Conservation (phyloP, 1,139 yeast species). For the Kodamaea sp. region DNA sequence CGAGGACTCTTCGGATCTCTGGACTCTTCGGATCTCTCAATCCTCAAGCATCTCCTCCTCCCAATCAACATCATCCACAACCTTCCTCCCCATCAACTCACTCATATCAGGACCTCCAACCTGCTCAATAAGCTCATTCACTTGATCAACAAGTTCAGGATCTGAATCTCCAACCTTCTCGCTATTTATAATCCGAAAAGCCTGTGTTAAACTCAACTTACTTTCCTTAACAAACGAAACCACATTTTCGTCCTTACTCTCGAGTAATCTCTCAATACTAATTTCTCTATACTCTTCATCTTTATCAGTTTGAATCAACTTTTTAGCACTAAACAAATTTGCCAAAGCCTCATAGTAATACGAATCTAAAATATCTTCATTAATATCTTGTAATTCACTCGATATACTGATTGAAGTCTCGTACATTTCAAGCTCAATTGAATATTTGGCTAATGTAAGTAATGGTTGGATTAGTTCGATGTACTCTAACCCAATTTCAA, state of each 20-base stretch:
- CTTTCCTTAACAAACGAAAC: conserved; percentile 41
- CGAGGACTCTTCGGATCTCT: too few relatives aligned
- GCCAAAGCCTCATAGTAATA: conserved; percentile 82
- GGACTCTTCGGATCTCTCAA: too few relatives aligned
- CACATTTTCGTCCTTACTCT: conserved; percentile 26
- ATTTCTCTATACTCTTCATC: conserved; percentile 50
- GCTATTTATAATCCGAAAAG: conserved; percentile 46
- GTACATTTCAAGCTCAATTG: conserved; percentile 71
- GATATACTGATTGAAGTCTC: conserved; percentile 64
- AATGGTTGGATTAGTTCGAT: conserved; percentile 66
- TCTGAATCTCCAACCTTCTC: conserved; percentile 48
- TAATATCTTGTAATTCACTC: conserved; percentile 63
- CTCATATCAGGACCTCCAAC: conserved; percentile 58
- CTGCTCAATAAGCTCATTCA: conserved; percentile 45
- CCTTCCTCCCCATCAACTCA: conserved; percentile 43
- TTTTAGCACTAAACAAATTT: conserved; percentile 55
- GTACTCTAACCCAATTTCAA: conserved; percentile 49
- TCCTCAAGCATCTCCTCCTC: conserved; percentile 38
- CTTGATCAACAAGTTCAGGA: conserved; percentile 52
- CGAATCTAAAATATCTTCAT: conserved; percentile 77
- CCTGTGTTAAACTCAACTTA: conserved; percentile 53
- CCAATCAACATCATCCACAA: conserved; percentile 42
- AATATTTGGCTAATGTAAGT: conserved; percentile 64
- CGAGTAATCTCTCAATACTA: conserved; percentile 24
- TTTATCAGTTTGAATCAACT: conserved; percentile 21